These are phyloP conservation scores for Piper longum DNA, from an alignment of 164 flowering plant species.

Conservation along the genomic window DNA sequence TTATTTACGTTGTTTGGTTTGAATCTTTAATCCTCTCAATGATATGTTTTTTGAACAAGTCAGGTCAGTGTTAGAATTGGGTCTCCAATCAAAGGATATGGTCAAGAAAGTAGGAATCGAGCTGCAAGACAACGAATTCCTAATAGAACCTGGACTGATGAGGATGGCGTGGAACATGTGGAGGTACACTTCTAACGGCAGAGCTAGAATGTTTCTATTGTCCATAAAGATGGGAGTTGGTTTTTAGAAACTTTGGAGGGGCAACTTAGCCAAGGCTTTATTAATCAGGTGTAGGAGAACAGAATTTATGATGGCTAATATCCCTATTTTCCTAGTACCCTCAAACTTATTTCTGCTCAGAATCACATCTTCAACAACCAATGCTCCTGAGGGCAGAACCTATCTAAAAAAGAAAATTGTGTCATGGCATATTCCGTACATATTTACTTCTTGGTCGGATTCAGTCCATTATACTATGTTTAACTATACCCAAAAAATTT, in stretches of 20 bases:
- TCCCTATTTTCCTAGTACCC: too few species aligned
- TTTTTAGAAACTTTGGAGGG: background rate
- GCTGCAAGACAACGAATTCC: constrained; percentile 93
- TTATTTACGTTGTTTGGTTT: background rate
- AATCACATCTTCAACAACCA: too few species aligned
- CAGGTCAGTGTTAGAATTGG: constrained; percentile 89
- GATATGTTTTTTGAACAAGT: background rate
- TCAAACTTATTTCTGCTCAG: too few species aligned
- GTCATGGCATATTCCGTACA: too few species aligned
- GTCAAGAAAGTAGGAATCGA: constrained; percentile 88
- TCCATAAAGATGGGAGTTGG: background rate
- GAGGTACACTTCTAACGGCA: constrained; percentile 31
- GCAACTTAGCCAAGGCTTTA: background rate
- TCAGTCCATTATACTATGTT: too few species aligned
- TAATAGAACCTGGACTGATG: constrained; percentile 65
- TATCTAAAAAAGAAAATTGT: too few species aligned
- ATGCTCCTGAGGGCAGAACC: too few species aligned
- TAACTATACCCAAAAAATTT: too few species aligned
- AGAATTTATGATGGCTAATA: too few species aligned
- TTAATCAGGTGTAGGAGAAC: too few species aligned
- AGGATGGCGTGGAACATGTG: constrained; percentile 74
- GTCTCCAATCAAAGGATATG: constrained; percentile 85
- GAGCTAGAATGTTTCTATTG: background rate
- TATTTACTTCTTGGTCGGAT: too few species aligned
- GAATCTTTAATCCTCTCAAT: too few species aligned